These are phyloP conservation scores for Pouteria campechiana DNA, from an alignment of 179 eudicot genomes.

Conservation along the genomic window DNA sequence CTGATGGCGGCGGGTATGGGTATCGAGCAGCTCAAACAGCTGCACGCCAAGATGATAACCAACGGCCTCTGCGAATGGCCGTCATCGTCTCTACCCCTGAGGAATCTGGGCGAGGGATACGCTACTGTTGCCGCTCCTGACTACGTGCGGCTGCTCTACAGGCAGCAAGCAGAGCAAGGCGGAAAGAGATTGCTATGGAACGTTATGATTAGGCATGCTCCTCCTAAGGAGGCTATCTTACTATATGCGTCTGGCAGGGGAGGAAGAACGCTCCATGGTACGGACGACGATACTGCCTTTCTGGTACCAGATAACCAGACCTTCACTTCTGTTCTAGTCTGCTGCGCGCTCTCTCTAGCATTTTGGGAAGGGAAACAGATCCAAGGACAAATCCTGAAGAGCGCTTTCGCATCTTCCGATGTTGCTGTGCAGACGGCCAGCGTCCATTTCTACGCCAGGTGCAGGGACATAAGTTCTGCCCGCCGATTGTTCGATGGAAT, in stretches of 20 bases:
- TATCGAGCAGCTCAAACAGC: slow-evolving; percentile 25
- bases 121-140: slow-evolving; percentile 18
- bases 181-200: slow-evolving; percentile 23
- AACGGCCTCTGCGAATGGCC: slow-evolving; percentile 20
- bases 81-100: slow-evolving; percentile 12
- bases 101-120: slow-evolving; percentile 26
- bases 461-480: slow-evolving; percentile 13
- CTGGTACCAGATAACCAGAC: slow-evolving; percentile 28
- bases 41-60: slow-evolving; percentile 37
- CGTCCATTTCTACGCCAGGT: slow-evolving; percentile 34
- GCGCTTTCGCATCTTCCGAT: slow-evolving; percentile 21
- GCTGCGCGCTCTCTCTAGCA: slow-evolving; percentile 36
- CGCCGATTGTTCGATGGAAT: slow-evolving; percentile 44
- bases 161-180: slow-evolving; percentile 6
- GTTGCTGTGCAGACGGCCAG: slow-evolving; percentile 26
- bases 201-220: slow-evolving; percentile 38
- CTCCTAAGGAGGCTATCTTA: slow-evolving; percentile 35
- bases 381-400: slow-evolving; percentile 25
- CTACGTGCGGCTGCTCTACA: slow-evolving; percentile 28
- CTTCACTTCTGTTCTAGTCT: slow-evolving; percentile 40
- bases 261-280: too few species aligned
- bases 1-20: too few species aligned
- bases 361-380: slow-evolving; percentile 44
- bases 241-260: slow-evolving; percentile 31
- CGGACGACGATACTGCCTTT: too few species aligned